Evolutionary conservation across 2,329 filamentous ascomycete genomes (phyloP), one percentile per base, ranked within the genome.

Genomic region (Chrysosporium queenslandicum): DNA sequence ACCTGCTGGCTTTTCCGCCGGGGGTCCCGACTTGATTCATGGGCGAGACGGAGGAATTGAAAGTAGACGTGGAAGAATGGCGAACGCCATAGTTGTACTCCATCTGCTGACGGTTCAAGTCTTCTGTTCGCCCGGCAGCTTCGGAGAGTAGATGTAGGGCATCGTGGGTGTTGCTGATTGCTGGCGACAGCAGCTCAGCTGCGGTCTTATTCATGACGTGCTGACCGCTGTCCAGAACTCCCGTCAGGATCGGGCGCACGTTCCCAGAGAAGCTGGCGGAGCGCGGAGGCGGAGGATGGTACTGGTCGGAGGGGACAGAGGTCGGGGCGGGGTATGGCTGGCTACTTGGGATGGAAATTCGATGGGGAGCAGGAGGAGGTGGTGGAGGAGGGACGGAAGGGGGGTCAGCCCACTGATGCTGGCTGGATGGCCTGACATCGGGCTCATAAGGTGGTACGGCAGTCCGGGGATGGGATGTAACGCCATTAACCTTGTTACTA

Each of bases 91-190:
- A 68, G 12, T 68, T 64, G 61, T 76, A 78, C 61, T 70, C 71
- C 18, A 73, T 68, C 48, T 72, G 70, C 56, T 74, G 73, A 52
- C 74, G 72, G 49, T 72, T 68, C 21, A 75, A 64, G 56, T 76
- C 73, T 54, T 72, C 73, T 16, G 72, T 77, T 50, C 72, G 66
- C 6, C 72, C 73, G 2, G 78, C 89, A 18, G 90, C 91, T 70
- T 94, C 90, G 64, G 94, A 94, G 14, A 97, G 77, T 53, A 96
- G 75, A 66, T 95, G 89, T 45, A 97, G 76, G 21, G 91, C 91
- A 72, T 97, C 91, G 63, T 95, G 90, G 2, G 87, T 89, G 32
- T 89, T 90, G 67, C 90, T 94, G 41, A 97, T 82, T 59, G 87
- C 86, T 52, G 74, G 72, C 36, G 74, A 76, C 59, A 83, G 73